Conservation (phyloP, 2,329 filamentous ascomycete genomes). For the Aureobasidium sp. region DNA sequence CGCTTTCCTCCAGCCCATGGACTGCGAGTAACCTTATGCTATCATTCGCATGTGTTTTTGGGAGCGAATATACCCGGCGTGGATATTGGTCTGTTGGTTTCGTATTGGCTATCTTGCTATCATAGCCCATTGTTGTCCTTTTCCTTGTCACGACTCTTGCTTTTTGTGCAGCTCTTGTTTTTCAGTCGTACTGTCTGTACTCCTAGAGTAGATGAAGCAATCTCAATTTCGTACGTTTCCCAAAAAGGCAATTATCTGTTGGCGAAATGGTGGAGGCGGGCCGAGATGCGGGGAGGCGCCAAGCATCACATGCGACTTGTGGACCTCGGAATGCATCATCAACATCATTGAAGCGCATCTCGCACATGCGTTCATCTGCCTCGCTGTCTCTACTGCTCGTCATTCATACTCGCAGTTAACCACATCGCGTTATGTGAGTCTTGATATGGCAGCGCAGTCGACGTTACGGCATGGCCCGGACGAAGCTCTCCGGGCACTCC, state of each 20-base stretch:
- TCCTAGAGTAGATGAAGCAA: background rate
- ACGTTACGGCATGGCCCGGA: constrained; percentile 51
- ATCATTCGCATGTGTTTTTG: background rate
- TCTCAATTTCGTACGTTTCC: background rate
- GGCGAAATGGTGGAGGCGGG: background rate
- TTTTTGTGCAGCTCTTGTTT: background rate
- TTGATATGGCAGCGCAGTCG: constrained; percentile 75
- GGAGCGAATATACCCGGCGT: background rate
- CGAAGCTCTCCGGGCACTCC: constrained; percentile 40
- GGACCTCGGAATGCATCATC: constrained; percentile 12
- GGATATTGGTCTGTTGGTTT: background rate
- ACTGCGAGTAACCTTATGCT: constrained; percentile 3
- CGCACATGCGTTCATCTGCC: background rate
- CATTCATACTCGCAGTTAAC: background rate
- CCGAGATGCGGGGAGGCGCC: background rate
- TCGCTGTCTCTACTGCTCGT: background rate
- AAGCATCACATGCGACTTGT: constrained; percentile 13
- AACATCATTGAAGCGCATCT: background rate
- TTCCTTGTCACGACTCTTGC: background rate
- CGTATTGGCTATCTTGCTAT: background rate
- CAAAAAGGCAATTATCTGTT: background rate
- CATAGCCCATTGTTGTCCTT: background rate
- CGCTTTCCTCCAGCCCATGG: constrained; percentile 15
- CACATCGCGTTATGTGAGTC: constrained; percentile 9
- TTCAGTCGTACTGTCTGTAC: background rate